A percentile compares a stretch with the other conserved stretches of the same genome.
Conservation (phyloP, 2,329 filamentous ascomycete species). For the Aspergillus proliferans region DNA sequence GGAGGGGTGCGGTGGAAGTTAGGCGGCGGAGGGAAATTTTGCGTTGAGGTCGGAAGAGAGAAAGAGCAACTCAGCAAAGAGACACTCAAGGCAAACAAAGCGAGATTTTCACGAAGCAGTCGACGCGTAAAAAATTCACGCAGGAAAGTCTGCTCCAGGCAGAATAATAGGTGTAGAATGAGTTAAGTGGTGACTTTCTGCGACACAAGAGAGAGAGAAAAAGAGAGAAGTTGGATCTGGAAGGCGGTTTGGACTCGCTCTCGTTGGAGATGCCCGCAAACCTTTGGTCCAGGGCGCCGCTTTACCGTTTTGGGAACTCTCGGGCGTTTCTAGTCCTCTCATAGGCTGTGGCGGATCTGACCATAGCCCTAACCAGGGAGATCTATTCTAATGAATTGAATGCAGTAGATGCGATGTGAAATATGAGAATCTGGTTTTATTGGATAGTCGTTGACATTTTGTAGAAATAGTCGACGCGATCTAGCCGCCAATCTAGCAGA, state of each 20-base stretch:
- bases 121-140: slow-evolving; percentile 4
- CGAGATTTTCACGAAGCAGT: slow-evolving; percentile 2
- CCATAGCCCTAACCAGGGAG: slow-evolving; percentile 10
- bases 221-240: slow-evolving; percentile 19
- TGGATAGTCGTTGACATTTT: too few relatives aligned
- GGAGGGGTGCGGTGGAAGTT: slow-evolving; percentile 8
- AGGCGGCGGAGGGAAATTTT: slow-evolving; percentile 18
- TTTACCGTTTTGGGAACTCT: slow-evolving; percentile 20
- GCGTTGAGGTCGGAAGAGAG: slow-evolving; percentile 11
- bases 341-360: slow-evolving; percentile 14
- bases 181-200: neutral
- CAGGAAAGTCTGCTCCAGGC: slow-evolving; percentile 33
- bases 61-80: slow-evolving; percentile 21
- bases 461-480: too few relatives aligned
- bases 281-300: slow-evolving; percentile 10
- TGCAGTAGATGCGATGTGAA: neutral
- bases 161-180: slow-evolving; percentile 17
- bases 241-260: slow-evolving; percentile 1
- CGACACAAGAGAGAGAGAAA: neutral
- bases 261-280: slow-evolving; percentile 16
- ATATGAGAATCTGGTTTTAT: neutral
- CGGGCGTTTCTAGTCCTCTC: slow-evolving; percentile 9
- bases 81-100: slow-evolving; percentile 7
- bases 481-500: too few relatives aligned
- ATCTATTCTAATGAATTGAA: neutral